phyloP scores from a whole-genome alignment of 2,329 filamentous ascomycete genomes.

The Macrophomina pseudophaseolina region DNA sequence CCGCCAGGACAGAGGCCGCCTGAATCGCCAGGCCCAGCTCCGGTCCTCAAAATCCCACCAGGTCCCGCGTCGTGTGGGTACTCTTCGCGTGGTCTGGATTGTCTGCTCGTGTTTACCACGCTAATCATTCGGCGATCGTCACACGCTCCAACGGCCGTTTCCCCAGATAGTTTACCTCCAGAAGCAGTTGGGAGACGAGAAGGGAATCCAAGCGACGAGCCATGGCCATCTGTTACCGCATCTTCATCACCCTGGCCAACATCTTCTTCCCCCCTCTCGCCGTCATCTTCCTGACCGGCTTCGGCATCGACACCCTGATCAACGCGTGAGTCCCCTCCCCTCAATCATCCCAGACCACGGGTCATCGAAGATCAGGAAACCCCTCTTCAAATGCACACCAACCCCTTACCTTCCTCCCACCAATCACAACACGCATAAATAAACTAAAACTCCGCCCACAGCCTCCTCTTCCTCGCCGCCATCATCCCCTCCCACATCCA shows the following conservation, averaged over 20 bases:
- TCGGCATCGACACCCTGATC: conserved; percentile 27
- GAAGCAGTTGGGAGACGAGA: not conserved
- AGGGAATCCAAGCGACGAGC: not conserved
- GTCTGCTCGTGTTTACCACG: not conserved
- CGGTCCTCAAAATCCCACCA: not conserved
- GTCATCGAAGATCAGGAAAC: not conserved
- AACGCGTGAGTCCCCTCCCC: conserved; percentile 14
- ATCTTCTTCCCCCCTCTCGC: conserved; percentile 30
- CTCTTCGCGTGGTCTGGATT: not conserved
- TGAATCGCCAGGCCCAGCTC: not conserved
- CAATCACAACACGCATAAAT: too few species aligned
- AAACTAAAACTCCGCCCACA: not conserved
- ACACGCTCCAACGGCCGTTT: not conserved
- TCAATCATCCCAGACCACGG: not conserved
- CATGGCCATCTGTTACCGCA: conserved; percentile 27
- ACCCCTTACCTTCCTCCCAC: not conserved
- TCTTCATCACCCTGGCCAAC: conserved; percentile 28
- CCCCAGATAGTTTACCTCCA: not conserved
- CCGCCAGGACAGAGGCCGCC: not conserved
- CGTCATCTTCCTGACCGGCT: conserved; percentile 28
- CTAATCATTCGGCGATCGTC: not conserved
- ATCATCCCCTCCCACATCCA: conserved; percentile 29
- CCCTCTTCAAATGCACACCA: not conserved
- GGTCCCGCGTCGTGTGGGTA: not conserved
- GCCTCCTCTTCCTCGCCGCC: conserved; percentile 28